Conservation (phyloP, 1,284 basidiomycete species). For the Ceratobasidium sp. region DNA sequence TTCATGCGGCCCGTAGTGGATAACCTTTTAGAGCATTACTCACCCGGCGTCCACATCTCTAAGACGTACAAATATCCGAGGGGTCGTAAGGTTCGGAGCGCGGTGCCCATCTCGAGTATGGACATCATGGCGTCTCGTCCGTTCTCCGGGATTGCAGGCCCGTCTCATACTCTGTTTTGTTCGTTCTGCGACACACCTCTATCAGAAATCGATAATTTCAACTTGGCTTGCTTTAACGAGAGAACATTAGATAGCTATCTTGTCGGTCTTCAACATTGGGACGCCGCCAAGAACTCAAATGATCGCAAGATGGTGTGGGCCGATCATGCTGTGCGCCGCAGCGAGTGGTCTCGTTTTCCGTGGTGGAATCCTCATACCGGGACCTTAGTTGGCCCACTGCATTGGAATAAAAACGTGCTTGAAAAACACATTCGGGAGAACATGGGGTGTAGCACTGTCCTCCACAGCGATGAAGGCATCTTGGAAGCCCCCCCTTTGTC, state of each 20-base stretch:
- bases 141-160: background rate
- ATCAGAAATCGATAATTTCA: background rate
- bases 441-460: background rate
- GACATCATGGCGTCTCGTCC: background rate
- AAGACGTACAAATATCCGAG: slow-evolving; percentile 10
- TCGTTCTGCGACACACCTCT: background rate
- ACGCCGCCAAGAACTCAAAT: background rate
- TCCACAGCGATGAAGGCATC: no score
- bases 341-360: background rate
- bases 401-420: slow-evolving; percentile 8
- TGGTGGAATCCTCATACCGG: background rate
- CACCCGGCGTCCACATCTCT: slow-evolving; percentile 54
- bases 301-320: background rate
- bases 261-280: background rate
- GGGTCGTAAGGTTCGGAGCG: slow-evolving; percentile 1
- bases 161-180: background rate
- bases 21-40: background rate
- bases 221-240: background rate
- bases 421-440: slow-evolving; percentile 10
- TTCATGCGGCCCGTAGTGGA: background rate
- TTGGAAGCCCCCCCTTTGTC: background rate
- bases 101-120: background rate
- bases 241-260: background rate
- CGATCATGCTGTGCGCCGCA: background rate
- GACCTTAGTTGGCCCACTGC: background rate